Evolutionary conservation across 129 eudicot genomes (phyloP).

Genomic region (Helianthus tuberosus): DNA sequence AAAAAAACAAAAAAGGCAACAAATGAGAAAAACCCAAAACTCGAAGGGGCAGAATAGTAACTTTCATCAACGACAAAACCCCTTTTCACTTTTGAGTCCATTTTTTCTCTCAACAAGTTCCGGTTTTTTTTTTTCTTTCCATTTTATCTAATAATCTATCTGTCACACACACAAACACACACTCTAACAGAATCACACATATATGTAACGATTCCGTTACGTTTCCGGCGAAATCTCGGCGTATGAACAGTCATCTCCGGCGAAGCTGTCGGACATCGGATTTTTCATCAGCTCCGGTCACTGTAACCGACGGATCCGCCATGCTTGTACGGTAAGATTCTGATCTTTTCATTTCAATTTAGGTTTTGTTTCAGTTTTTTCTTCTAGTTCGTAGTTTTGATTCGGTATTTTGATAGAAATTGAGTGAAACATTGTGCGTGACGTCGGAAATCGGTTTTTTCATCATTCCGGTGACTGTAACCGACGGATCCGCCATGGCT

Average conservation of each 20-base stretch:
- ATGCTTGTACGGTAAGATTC: no score
- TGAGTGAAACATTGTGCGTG: no score
- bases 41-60: slow-evolving; percentile 1
- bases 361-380: no score
- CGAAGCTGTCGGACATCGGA: neutral
- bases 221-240: slow-evolving; percentile 21
- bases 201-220: slow-evolving; percentile 12
- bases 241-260: slow-evolving; percentile 25
- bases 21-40: neutral
- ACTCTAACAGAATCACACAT: neutral
- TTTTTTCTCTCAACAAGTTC: slow-evolving; percentile 34
- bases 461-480: no score
- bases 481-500: no score
- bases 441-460: no score
- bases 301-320: no score
- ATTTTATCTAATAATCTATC: slow-evolving; percentile 20
- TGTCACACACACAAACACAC: slow-evolving; percentile 7
- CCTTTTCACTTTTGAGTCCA: slow-evolving; percentile 28
- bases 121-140: slow-evolving; percentile 27
- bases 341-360: no score
- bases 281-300: no score
- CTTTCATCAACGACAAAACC: slow-evolving; percentile 27
- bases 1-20: neutral
- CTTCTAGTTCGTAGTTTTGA: no score
- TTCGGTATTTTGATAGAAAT: no score